A percentile compares a stretch with the other conserved stretches of the same genome.
These are phyloP conservation scores for Exophiala mesophila DNA, from an alignment of 2,329 filamentous ascomycete genomes.

Conservation along the genomic window DNA sequence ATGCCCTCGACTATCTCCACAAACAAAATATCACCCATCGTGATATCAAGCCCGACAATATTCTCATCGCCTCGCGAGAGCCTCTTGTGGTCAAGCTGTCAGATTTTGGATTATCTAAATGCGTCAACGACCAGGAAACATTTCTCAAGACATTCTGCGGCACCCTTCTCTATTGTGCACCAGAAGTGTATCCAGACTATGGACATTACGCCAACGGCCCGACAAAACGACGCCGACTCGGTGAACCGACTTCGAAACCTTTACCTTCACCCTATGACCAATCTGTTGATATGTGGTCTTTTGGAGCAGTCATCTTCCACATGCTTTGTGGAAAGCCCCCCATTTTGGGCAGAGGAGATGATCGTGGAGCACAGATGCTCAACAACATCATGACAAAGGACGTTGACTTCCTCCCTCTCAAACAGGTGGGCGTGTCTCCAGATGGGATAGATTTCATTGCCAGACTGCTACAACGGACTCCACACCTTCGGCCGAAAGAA, in stretches of 20 bases:
- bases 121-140: constrained; percentile 82
- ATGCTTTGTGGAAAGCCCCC: constrained; percentile 74
- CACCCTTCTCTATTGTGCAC: constrained; percentile 90
- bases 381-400: constrained; percentile 73
- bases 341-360: constrained; percentile 71
- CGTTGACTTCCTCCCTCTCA: constrained; percentile 62
- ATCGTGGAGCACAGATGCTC: constrained; percentile 73
- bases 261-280: constrained; percentile 67
- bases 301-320: constrained; percentile 87
- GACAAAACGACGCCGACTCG: constrained; percentile 56
- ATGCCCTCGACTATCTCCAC: constrained; percentile 82
- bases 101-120: constrained; percentile 94
- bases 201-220: constrained; percentile 50
- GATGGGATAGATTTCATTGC: constrained; percentile 68
- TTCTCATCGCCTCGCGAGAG: constrained; percentile 68
- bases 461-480: constrained; percentile 76
- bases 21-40: constrained; percentile 86
- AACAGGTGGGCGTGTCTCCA: constrained; percentile 55
- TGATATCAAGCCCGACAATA: constrained; percentile 99
- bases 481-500: constrained; percentile 70
- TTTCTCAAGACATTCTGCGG: constrained; percentile 96
- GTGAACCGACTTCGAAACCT: constrained; percentile 42
- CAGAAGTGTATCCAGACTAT: constrained; percentile 88
- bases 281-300: constrained; percentile 93
- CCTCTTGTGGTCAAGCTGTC: constrained; percentile 85